phyloP scores from a whole-genome alignment of 352 stramenopile species.

The Phytophthora idaei region DNA sequence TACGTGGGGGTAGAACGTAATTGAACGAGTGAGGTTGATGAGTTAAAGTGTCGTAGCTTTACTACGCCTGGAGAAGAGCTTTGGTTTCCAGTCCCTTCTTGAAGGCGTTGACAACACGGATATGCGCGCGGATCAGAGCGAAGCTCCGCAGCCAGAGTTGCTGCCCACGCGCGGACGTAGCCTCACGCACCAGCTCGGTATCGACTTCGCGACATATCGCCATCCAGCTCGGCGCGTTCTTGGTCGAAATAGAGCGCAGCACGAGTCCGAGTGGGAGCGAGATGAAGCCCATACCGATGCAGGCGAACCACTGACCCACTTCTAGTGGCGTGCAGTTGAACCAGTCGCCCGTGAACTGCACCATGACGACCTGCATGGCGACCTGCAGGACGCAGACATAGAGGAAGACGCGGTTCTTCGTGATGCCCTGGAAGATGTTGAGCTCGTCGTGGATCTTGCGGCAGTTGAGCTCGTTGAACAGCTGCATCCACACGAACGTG shows the following conservation, averaged over 20 bases:
- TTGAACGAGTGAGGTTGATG: not conserved
- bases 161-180: conserved; percentile 21
- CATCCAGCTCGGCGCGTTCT: conserved; percentile 63
- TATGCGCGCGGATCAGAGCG: conserved; percentile 57
- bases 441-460: conserved; percentile 92
- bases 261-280: conserved; percentile 54
- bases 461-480: conserved; percentile 83
- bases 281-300: conserved; percentile 55
- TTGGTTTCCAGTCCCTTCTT: conserved; percentile 53
- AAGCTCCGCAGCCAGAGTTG: conserved; percentile 10
- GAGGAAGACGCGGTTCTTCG: conserved; percentile 92
- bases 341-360: conserved; percentile 88
- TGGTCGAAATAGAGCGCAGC: conserved; percentile 58
- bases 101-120: conserved; percentile 69
- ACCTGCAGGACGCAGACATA: conserved; percentile 90
- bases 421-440: conserved; percentile 94
- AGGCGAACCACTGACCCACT: conserved; percentile 54
- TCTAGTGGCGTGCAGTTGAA: conserved; percentile 58
- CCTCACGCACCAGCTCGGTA: conserved; percentile 40
- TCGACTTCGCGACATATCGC: conserved; percentile 54
- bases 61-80: conserved; percentile 6
- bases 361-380: conserved; percentile 92
- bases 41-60: not conserved
- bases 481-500: conserved; percentile 95
- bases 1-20: not conserved